A percentile compares a stretch with the other conserved stretches of the same genome.
Conservation (phyloP, 371 early-diverging fungal genomes). For the Saksenaea oblongispora region DNA sequence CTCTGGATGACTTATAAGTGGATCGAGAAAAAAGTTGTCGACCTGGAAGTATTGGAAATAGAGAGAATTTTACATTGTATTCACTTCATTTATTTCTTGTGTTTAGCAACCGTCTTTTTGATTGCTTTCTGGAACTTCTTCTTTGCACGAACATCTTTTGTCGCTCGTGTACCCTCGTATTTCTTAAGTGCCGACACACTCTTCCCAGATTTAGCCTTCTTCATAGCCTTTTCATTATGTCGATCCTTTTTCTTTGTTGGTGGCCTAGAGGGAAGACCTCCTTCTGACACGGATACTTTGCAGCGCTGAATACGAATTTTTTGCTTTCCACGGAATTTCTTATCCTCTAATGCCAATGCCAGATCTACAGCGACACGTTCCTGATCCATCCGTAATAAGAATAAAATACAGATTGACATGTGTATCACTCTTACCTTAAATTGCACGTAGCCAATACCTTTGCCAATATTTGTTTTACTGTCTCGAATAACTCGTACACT, state of each 20-base stretch:
- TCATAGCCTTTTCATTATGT: background rate
- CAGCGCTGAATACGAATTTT: constrained; percentile 67
- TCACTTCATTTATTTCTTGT: background rate
- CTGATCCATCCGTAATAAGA: constrained; percentile 11
- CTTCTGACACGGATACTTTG: constrained; percentile 51
- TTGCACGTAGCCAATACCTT: constrained; percentile 91
- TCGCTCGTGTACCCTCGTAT: constrained; percentile 66
- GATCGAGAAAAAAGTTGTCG: too few relatives aligned
- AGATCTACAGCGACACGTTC: constrained; percentile 71
- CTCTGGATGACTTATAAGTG: too few relatives aligned
- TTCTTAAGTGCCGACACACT: constrained; percentile 27
- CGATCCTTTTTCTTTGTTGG: constrained; percentile 17
- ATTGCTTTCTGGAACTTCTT: background rate
- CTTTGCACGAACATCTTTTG: constrained; percentile 24
- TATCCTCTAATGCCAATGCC: constrained; percentile 79
- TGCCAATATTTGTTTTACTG: constrained; percentile 87
- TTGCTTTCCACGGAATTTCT: constrained; percentile 61
- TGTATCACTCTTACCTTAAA: constrained; percentile 42
- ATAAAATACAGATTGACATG: background rate
- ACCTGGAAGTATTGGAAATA: too few relatives aligned
- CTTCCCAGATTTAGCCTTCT: background rate
- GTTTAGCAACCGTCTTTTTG: background rate
- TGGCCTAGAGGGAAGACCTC: constrained; percentile 31
- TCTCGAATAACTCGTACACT: constrained; percentile 89
- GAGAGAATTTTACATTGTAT: too few relatives aligned